phyloP scores from a whole-genome alignment of 1,284 basidiomycete genomes.

The Malassezia sympodialis region DNA sequence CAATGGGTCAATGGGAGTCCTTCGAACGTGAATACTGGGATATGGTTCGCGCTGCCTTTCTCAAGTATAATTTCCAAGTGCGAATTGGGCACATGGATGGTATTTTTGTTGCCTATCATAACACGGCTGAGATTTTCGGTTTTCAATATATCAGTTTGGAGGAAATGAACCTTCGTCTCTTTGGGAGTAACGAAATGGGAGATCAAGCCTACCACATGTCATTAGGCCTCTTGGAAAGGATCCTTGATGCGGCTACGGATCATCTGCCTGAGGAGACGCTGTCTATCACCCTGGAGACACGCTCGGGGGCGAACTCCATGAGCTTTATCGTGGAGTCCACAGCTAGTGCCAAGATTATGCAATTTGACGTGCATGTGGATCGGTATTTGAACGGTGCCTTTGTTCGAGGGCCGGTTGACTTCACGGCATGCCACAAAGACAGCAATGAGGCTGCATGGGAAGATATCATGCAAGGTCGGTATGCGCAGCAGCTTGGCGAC shows the following conservation, averaged over 20 bases:
- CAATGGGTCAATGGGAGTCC: constrained; percentile 37
- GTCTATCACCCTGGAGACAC: constrained; percentile 33
- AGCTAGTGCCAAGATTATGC: constrained; percentile 17
- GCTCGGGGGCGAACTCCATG: constrained; percentile 19
- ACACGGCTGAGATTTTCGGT: constrained; percentile 75
- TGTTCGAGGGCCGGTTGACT: constrained; percentile 37
- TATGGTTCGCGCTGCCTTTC: constrained; percentile 78
- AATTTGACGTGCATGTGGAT: constrained; percentile 39
- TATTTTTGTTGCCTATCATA: constrained; percentile 88
- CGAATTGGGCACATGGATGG: constrained; percentile 97
- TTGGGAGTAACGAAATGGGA: constrained; percentile 59
- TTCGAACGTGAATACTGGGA: constrained; percentile 54
- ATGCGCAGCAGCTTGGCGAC: constrained; percentile 15
- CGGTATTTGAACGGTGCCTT: constrained; percentile 33
- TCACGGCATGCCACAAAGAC: constrained; percentile 23
- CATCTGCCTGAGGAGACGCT: constrained; percentile 55
- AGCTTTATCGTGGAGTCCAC: constrained; percentile 32
- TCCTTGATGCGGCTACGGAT: constrained; percentile 58
- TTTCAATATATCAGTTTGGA: constrained; percentile 83
- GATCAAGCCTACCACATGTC: constrained; percentile 68
- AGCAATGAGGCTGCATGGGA: constrained; percentile 21
- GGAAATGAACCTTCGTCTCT: constrained; percentile 77
- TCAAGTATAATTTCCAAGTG: constrained; percentile 92
- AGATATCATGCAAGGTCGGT: constrained; percentile 27
- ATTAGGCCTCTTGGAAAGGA: constrained; percentile 62